These are phyloP conservation scores for Coniochaeta prunicola DNA, from an alignment of 2,329 filamentous ascomycete species.

Conservation along the genomic window DNA sequence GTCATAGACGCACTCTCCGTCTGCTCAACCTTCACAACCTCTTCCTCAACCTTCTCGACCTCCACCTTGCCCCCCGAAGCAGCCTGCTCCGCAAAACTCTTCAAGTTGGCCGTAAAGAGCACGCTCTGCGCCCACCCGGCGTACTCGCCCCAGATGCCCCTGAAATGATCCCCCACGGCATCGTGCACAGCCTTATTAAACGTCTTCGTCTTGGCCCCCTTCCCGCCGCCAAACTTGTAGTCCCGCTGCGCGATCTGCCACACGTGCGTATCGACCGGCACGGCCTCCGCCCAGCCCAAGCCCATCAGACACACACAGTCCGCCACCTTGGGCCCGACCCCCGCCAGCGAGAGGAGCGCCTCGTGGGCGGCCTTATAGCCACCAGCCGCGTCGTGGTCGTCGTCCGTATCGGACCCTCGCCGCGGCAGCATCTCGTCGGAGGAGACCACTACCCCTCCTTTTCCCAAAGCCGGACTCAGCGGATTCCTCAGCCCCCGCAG, in stretches of 20 bases:
- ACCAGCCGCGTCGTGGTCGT: no score
- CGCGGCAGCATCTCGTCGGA: constrained; percentile 32
- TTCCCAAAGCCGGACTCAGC: constrained; percentile 43
- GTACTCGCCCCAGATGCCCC: constrained; percentile 82
- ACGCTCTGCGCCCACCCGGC: constrained; percentile 98
- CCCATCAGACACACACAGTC: constrained; percentile 98
- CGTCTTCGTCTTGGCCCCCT: constrained; percentile 65
- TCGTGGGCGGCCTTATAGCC: constrained; percentile 78
- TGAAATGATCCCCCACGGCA: constrained; percentile 83
- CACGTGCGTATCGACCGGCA: constrained; percentile 95
- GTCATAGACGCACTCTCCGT: background rate
- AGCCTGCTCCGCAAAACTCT: constrained; percentile 67
- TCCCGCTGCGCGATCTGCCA: constrained; percentile 98
- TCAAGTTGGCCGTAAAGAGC: constrained; percentile 87
- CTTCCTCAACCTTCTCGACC: constrained; percentile 9
- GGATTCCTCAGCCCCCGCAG: constrained; percentile 72
- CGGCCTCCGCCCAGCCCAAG: constrained; percentile 87
- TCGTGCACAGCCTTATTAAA: constrained; percentile 86
- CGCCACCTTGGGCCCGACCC: constrained; percentile 93
- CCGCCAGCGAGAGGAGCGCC: constrained; percentile 68
- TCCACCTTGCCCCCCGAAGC: constrained; percentile 23
- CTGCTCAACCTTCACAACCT: constrained; percentile 6
- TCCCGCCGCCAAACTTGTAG: constrained; percentile 70
- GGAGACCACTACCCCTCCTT: constrained; percentile 23
- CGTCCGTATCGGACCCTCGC: constrained; percentile 22